Evolutionary conservation across 1,139 yeast species (phyloP).

Genomic region (Yamadazyma atmosphaerica): DNA sequence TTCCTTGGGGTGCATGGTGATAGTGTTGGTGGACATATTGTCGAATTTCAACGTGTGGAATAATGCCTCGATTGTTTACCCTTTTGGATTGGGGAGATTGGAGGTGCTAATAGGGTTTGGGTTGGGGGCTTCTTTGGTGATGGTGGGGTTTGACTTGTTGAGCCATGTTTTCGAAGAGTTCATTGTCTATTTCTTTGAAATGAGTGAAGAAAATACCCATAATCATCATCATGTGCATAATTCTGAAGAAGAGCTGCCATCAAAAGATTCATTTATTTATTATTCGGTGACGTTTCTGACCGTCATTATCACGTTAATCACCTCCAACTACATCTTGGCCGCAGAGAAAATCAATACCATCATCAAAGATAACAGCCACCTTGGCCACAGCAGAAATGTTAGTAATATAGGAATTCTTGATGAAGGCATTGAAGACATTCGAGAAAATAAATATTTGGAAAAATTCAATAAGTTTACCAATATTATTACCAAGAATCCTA

Average conservation of each 20-base stretch:
- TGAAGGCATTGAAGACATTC: slow-evolving; percentile 7
- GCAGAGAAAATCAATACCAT: slow-evolving; percentile 36
- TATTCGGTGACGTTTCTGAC: slow-evolving; percentile 29
- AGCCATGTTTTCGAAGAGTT: slow-evolving; percentile 83
- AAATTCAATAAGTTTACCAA: slow-evolving; percentile 14
- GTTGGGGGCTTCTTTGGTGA: slow-evolving; percentile 75
- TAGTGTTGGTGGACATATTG: slow-evolving; percentile 74
- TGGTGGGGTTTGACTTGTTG: slow-evolving; percentile 86
- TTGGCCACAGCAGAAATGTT: slow-evolving; percentile 14
- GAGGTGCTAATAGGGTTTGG: slow-evolving; percentile 91
- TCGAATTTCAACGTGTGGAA: slow-evolving; percentile 93
- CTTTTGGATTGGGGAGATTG: slow-evolving; percentile 87
- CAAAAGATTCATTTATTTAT: slow-evolving; percentile 21
- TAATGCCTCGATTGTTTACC: slow-evolving; percentile 76
- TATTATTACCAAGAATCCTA: slow-evolving; percentile 50
- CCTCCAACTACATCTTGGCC: slow-evolving; percentile 38
- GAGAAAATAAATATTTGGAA: slow-evolving; percentile 10
- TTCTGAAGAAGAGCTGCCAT: slow-evolving; percentile 23
- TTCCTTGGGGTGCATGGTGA: slow-evolving; percentile 71
- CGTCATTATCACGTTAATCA: slow-evolving; percentile 32
- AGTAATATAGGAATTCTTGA: slow-evolving; percentile 17
- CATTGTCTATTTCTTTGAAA: slow-evolving; percentile 51
- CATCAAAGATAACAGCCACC: slow-evolving; percentile 21
- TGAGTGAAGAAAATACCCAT: slow-evolving; percentile 32
- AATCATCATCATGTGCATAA: slow-evolving; percentile 53